phyloP scores from a whole-genome alignment of 1,284 basidiomycete species.

The Sanghuangporus baumii region DNA sequence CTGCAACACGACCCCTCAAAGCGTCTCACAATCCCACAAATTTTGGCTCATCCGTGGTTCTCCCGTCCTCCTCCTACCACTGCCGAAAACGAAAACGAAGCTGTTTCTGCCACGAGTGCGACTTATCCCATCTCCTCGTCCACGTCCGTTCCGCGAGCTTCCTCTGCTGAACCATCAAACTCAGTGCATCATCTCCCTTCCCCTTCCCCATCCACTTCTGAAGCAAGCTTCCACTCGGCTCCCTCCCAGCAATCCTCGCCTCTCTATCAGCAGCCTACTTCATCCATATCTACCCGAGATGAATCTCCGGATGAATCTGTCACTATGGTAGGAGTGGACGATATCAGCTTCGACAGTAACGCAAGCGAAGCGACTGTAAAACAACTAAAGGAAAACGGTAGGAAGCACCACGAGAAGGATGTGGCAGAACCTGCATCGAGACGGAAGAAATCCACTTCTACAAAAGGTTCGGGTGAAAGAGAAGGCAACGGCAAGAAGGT shows the following conservation, averaged over 20 bases:
- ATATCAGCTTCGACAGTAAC: constrained; percentile 35
- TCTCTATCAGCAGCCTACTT: too few relatives aligned
- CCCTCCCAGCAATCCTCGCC: constrained; percentile 46
- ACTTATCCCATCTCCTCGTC: constrained; percentile 26
- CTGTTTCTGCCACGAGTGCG: constrained; percentile 25
- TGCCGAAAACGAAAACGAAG: constrained; percentile 11
- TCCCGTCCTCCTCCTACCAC: not conserved
- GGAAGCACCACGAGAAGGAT: constrained; percentile 19
- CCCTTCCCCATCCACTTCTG: constrained; percentile 39
- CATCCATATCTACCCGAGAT: too few relatives aligned
- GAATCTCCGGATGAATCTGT: constrained; percentile 39
- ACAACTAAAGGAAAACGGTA: constrained; percentile 24
- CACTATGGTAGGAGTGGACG: constrained; percentile 35
- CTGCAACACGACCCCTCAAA: constrained; percentile 76
- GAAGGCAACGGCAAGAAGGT: constrained; percentile 24
- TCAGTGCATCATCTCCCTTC: constrained; percentile 30
- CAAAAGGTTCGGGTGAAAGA: not conserved
- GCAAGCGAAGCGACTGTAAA: constrained; percentile 49
- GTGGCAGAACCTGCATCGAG: constrained; percentile 7
- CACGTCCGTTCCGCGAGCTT: constrained; percentile 17
- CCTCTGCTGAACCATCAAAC: constrained; percentile 20
- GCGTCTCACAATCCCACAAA: constrained; percentile 78
- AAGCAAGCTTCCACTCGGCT: constrained; percentile 47
- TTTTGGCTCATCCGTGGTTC: constrained; percentile 92
- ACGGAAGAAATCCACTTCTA: constrained; percentile 4